Conservation (phyloP, 1,284 basidiomycete species). For the Rhodotorula mucilaginosa region DNA sequence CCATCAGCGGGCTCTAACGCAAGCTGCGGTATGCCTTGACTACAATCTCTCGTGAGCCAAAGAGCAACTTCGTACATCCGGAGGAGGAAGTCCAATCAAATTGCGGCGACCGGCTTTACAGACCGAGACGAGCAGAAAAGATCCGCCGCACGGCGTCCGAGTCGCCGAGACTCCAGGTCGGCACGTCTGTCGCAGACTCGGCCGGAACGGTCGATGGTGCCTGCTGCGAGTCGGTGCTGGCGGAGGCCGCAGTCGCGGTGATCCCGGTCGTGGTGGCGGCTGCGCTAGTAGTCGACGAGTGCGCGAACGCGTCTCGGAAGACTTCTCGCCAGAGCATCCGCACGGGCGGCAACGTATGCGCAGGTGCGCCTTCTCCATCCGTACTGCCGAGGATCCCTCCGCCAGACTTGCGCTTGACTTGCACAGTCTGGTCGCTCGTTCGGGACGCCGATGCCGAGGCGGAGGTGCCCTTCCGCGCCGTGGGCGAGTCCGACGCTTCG, state of each 20-base stretch:
- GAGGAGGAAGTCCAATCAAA: background rate
- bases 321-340: slow-evolving; percentile 32
- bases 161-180: background rate
- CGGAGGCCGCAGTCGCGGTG: background rate
- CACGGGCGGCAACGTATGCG: slow-evolving; percentile 34
- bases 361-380: slow-evolving; percentile 19
- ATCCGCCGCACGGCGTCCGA: background rate
- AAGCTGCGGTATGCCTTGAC: too few relatives aligned
- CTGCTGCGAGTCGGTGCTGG: background rate
- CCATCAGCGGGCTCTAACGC: too few relatives aligned
- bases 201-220: too few relatives aligned
- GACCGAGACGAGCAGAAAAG: background rate
- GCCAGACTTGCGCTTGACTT: background rate
- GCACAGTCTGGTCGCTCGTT: background rate
- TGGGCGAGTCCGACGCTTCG: background rate
- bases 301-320: background rate
- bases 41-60: background rate
- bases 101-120: background rate
- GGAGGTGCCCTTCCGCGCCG: background rate
- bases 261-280: background rate
- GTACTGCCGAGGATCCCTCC: background rate
- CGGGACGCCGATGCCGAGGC: background rate
- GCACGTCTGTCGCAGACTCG: background rate
- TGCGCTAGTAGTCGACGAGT: background rate
- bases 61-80: background rate